Conservation (phyloP, 495 filamentous ascomycete genomes). For the Talaromyces thailandensis region DNA sequence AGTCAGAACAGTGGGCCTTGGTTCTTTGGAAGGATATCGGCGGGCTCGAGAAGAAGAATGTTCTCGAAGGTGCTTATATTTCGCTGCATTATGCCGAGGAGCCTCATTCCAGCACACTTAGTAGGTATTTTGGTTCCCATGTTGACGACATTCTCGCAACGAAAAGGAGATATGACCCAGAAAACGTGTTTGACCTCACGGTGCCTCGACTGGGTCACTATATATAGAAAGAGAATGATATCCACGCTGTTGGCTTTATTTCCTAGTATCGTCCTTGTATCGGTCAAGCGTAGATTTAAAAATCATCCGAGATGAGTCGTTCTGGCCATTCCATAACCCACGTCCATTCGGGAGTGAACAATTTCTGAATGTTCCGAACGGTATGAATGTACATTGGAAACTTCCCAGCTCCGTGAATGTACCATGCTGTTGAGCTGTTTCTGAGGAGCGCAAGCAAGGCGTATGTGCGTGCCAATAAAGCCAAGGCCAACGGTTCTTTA, state of each 20-base stretch:
- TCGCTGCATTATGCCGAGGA: background rate
- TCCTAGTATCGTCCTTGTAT: background rate
- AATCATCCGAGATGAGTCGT: background rate
- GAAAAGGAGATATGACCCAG: slow-evolving; percentile 4
- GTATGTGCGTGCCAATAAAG: background rate
- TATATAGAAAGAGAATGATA: background rate
- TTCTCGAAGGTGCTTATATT: background rate
- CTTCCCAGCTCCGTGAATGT: slow-evolving; percentile 2
- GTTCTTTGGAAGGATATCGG: background rate
- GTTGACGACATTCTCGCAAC: background rate
- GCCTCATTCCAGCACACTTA: background rate
- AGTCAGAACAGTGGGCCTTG: slow-evolving; percentile 19
- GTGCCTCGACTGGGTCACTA: background rate
- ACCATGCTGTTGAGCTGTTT: background rate
- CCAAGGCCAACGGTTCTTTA: slow-evolving; percentile 3
- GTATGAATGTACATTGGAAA: background rate
- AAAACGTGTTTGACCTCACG: slow-evolving; percentile 5
- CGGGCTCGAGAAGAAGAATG: background rate
- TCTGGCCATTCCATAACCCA: slow-evolving; percentile 6
- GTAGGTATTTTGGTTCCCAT: slow-evolving; percentile 1
- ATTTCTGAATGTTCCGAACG: background rate
- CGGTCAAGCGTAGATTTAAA: background rate
- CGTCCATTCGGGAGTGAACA: background rate
- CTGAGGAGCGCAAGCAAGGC: background rate
- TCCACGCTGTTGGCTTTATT: background rate